These are phyloP conservation scores for Verbascum thapsus DNA, from an alignment of 257 asterid species.

Conservation along the genomic window DNA sequence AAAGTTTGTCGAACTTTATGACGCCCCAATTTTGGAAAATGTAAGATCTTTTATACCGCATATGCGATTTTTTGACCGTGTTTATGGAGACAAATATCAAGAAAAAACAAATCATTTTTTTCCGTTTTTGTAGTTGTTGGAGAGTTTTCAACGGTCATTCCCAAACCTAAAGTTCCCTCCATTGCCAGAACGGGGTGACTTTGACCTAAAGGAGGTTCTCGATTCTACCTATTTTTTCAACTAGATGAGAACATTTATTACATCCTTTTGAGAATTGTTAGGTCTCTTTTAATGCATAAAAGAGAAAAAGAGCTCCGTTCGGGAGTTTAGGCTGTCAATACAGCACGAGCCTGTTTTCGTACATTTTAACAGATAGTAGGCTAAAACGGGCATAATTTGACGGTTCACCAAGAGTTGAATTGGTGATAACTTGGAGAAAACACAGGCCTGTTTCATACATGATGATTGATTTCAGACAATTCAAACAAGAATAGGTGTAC, in stretches of 20 bases:
- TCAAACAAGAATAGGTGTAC: slow-evolving; percentile 22
- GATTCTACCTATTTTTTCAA: slow-evolving; percentile 88
- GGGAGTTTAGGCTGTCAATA: no score
- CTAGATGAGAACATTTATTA: slow-evolving; percentile 41
- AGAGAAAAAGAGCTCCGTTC: no score
- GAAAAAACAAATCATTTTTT: slow-evolving; percentile 1
- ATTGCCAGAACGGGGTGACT: slow-evolving; percentile 88
- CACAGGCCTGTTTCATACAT: slow-evolving; percentile 19
- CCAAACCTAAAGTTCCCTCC: slow-evolving; percentile 77
- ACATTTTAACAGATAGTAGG: no score
- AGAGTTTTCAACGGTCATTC: slow-evolving; percentile 65
- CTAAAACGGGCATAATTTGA: background rate
- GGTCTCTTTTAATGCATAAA: background rate
- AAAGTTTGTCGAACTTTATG: slow-evolving; percentile 88
- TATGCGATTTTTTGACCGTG: no score
- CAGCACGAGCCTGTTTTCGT: no score
- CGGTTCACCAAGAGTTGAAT: background rate
- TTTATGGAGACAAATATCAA: no score
- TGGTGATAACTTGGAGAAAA: slow-evolving; percentile 2
- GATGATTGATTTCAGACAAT: slow-evolving; percentile 18
- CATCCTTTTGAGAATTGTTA: slow-evolving; percentile 29
- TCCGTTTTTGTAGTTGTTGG: slow-evolving; percentile 58
- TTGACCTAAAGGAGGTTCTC: slow-evolving; percentile 80
- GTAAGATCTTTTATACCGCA: slow-evolving; percentile 54
- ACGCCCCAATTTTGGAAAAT: slow-evolving; percentile 80